These are phyloP conservation scores for Clavulina sp. DNA, from an alignment of 768 basidiomycete species.

Conservation along the genomic window DNA sequence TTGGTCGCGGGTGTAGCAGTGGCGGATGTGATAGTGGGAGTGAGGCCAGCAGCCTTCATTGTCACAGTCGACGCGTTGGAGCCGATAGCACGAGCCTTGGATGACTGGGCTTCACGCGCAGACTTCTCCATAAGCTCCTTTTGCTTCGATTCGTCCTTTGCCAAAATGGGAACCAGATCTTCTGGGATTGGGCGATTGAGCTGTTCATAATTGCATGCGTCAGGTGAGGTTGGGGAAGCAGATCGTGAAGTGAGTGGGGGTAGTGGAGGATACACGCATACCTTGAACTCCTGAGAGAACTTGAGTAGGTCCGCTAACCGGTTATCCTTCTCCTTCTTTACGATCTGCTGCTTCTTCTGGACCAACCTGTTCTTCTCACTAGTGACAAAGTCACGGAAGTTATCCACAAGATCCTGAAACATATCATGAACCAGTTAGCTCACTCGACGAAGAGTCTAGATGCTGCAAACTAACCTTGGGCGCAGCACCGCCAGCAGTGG, in stretches of 20 bases:
- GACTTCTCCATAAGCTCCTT: constrained; percentile 66
- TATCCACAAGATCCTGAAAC: constrained; percentile 44
- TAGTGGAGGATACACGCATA: constrained; percentile 19
- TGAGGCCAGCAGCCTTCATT: constrained; percentile 12
- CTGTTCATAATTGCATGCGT: constrained; percentile 28
- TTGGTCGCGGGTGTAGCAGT: constrained; percentile 1
- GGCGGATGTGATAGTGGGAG: not conserved
- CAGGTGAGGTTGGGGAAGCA: too few species aligned
- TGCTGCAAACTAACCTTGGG: too few species aligned
- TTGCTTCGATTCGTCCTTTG: constrained; percentile 88
- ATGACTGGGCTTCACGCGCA: constrained; percentile 43
- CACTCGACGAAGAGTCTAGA: too few species aligned
- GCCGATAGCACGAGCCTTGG: constrained; percentile 53
- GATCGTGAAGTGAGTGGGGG: not conserved
- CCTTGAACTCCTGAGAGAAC: constrained; percentile 92
- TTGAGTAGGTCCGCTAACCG: constrained; percentile 83
- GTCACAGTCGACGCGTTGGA: constrained; percentile 15
- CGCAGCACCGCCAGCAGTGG: not conserved
- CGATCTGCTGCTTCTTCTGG: constrained; percentile 75
- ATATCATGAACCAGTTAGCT: too few species aligned
- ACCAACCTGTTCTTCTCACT: constrained; percentile 79
- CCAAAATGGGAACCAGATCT: constrained; percentile 79
- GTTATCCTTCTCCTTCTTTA: constrained; percentile 89
- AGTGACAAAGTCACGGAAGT: constrained; percentile 85
- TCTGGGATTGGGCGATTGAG: constrained; percentile 91